Evolutionary conservation across 2,329 filamentous ascomycete genomes (phyloP), one percentile per base, ranked within the genome.

Genomic region (Claviceps sp.): DNA sequence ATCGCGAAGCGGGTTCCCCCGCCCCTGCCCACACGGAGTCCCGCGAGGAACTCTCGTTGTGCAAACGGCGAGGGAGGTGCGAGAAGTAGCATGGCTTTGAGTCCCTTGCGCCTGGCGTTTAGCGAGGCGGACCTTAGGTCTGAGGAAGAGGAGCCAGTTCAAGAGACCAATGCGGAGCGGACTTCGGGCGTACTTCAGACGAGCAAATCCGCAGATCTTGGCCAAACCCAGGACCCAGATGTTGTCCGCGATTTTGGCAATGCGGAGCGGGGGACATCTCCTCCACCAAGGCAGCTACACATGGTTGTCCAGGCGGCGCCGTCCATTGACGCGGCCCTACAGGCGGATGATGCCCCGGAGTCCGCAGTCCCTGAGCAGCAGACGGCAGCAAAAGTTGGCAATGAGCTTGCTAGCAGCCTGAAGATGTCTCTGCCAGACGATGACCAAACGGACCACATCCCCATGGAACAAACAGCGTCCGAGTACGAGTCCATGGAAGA

Each of bases 1-100:
- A 95, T 96, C 54, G 82, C 86, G 13, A 94, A 91, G 69, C 79
- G 88, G 38, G 68, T 83, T 1, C 80, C 88, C 1, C 89, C 90
- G 1, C 82, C 86, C 8, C 76, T 95, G 13, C 90, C 90, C 1
- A 76, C 80, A 3, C 76, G 89, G 47, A 95, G 86, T 62, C 85
- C 88, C 1, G 82, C 82, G 65, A 58, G 87, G 73, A 63, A 67
- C 22, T 80, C 77, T 3, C 68, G 73, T 43, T 71, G 68, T 3
- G 72, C 72, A 58, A 75, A 70, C 62, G 63, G 77, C 65, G 67
- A 69, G 34, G 68, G 86, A 67, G 72, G 86, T 75, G 61, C 81
- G 69, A 65, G 91, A 70, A 65, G 86, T 2, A 60, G 65, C 57
- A 55, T 65, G 63, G 63, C 76, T 11, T 67, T 66, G 57, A 81